Base-by-base conservation (phyloP, 140 eudicot species). In the Oenanthe javanica region DNA sequence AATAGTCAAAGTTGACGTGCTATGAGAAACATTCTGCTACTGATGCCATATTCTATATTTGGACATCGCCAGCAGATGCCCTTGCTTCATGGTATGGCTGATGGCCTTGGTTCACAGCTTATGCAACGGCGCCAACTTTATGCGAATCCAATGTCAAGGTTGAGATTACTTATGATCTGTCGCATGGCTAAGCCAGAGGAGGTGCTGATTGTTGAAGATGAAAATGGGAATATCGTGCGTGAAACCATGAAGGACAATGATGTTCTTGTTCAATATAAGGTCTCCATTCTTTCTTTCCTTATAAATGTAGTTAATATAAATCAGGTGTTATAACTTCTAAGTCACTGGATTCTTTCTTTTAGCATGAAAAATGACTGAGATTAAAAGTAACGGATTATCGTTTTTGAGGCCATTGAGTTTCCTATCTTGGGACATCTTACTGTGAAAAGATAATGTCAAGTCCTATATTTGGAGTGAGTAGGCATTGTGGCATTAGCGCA, bases 101-200 rank as follows among this genome's bases (percentile, higher is more conserved):
- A 96, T 86, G 99, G 96, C 36, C 89, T 81, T 77, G 96, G 93
- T 74, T 74, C 96, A 72, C 97, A 90, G 81, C 86, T 95, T 76
- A 77, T 84, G 85, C 98, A 96, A 79, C 87, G 99, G 46, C 85
- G 98, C 14, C 98, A 96, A 82, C 94, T 95, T 46, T 95, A 90
- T 85, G 87, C 91, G 45, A 92, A 81, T 52, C 86, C 99, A 21
- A 89, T 95, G 99, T 95, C 99, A 16, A 95, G 92, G 82, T 76
- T 95, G 86, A 90, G 99, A 73, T 59, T 86, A 72, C 88, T 95
- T 77, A 95, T 95, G 99, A 90, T 95, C 57, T 92, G 93, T 72
- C 97, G 99, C 74, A 96, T 96, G 99, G 98, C 98, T 25, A 96
- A 96, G 87, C 99, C 98, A 27, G 99, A 96, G 87, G 99, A 96